These are phyloP conservation scores for Emericellopsis atlantica DNA, from an alignment of 2,329 filamentous ascomycete genomes.

Conservation along the genomic window DNA sequence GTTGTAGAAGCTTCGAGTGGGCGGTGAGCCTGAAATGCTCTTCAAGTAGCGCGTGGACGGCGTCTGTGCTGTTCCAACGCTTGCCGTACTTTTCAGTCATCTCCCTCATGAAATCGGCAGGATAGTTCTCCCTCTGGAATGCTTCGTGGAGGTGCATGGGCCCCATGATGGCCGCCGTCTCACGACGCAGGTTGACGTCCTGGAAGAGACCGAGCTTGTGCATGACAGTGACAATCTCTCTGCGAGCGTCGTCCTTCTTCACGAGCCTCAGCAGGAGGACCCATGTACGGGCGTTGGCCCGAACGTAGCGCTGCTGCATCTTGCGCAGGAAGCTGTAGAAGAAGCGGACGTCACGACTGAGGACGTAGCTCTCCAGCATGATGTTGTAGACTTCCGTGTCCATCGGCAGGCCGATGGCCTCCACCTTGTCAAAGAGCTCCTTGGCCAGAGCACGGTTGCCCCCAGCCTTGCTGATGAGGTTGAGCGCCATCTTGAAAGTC, in stretches of 20 bases:
- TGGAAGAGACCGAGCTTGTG: constrained; percentile 28
- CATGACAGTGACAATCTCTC: constrained; percentile 33
- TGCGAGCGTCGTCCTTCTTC: constrained; percentile 41
- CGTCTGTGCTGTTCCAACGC: constrained; percentile 26
- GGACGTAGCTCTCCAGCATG: constrained; percentile 26
- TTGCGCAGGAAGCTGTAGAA: constrained; percentile 25
- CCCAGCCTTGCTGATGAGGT: constrained; percentile 22
- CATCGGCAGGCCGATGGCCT: constrained; percentile 23
- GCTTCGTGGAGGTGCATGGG: constrained; percentile 27
- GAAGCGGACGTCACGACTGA: constrained; percentile 22
- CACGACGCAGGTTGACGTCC: constrained; percentile 17
- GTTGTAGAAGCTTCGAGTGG: not conserved
- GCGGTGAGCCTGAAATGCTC: constrained; percentile 21
- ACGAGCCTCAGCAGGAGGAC: constrained; percentile 37
- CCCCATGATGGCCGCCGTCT: constrained; percentile 29
- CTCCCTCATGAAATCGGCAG: constrained; percentile 23
- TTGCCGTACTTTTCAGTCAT: constrained; percentile 30
- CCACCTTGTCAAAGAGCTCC: constrained; percentile 22
- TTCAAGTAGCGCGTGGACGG: constrained; percentile 24
- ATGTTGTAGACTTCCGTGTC: constrained; percentile 35
- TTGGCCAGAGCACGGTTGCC: constrained; percentile 20
- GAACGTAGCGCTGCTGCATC: constrained; percentile 25
- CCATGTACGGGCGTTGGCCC: constrained; percentile 34
- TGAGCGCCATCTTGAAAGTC: constrained; percentile 30
- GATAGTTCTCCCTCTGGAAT: constrained; percentile 17